These are phyloP conservation scores for Trichoderma endophyticum DNA, from an alignment of 2,329 filamentous ascomycete species.

Conservation along the genomic window DNA sequence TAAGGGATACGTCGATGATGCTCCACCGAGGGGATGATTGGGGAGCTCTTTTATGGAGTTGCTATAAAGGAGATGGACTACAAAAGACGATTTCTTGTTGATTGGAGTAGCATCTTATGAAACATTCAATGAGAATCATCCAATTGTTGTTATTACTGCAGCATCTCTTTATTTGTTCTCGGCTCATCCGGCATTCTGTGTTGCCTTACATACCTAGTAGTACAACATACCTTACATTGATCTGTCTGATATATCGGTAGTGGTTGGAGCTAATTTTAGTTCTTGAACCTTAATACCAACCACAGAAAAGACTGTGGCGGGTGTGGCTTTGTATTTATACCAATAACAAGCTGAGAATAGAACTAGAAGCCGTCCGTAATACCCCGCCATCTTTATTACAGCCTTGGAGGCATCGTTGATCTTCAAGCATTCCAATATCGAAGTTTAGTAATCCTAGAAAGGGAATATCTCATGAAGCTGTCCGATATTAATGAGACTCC, in stretches of 20 bases:
- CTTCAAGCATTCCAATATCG: not conserved
- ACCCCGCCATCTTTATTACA: not conserved
- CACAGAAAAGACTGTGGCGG: not conserved
- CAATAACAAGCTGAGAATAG: not conserved
- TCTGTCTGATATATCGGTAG: not conserved
- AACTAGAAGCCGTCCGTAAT: not conserved
- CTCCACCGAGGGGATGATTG: not conserved
- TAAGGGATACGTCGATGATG: not conserved
- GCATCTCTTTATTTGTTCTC: not conserved
- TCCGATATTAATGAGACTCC: no score
- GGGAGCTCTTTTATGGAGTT: not conserved
- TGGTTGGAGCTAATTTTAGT: not conserved
- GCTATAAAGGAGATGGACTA: not conserved
- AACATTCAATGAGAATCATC: not conserved
- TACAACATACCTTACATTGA: not conserved
- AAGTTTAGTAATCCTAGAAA: not conserved
- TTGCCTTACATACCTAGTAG: not conserved
- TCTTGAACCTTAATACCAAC: not conserved
- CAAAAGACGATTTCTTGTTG: not conserved
- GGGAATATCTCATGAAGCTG: no score
- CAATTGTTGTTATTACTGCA: not conserved
- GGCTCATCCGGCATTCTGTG: not conserved
- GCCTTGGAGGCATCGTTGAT: not conserved
- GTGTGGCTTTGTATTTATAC: not conserved
- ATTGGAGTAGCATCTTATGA: accelerated